Percentiles rank a stretch among this genome's conserved stretches.
Conservation (phyloP, 2,329 filamentous ascomycete species). For the Emericellopsis atlantica region DNA sequence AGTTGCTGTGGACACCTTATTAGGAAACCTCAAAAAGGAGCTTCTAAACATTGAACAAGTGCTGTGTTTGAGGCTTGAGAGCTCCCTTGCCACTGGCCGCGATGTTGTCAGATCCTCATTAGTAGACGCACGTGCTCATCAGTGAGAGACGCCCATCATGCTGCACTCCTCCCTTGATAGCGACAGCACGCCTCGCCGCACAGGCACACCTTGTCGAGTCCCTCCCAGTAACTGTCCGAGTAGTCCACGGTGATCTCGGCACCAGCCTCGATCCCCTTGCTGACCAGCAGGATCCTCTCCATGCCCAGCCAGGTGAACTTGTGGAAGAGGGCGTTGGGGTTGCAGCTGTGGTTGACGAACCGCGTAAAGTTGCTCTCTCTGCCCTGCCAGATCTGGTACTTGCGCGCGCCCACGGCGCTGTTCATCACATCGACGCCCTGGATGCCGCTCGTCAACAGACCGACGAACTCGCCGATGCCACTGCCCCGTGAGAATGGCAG, state of each 20-base stretch:
- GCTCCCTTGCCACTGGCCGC: no score
- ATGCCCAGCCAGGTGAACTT: constrained; percentile 42
- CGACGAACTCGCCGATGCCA: constrained; percentile 42
- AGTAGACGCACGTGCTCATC: no score
- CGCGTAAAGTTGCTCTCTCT: constrained; percentile 42
- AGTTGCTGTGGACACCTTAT: no score
- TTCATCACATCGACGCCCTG: constrained; percentile 42
- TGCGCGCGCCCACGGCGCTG: constrained; percentile 18
- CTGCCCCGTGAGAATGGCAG: constrained; percentile 35
- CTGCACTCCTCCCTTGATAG: constrained; percentile 14
- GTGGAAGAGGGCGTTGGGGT: constrained; percentile 43
- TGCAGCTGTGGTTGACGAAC: constrained; percentile 47
- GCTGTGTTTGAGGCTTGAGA: no score
- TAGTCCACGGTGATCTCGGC: constrained; percentile 46
- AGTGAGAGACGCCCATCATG: no score
- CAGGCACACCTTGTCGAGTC: constrained; percentile 39
- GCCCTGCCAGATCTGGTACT: constrained; percentile 47
- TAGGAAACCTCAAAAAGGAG: no score
- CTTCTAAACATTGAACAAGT: no score
- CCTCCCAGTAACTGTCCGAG: constrained; percentile 43
- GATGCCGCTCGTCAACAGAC: constrained; percentile 38
- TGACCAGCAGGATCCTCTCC: constrained; percentile 41
- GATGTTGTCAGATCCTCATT: no score
- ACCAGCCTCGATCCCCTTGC: constrained; percentile 38
- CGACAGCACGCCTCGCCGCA: constrained; percentile 40